A percentile compares a stretch with the other conserved stretches of the same genome.
These are phyloP conservation scores for Globisporangium megalacanthum DNA, from an alignment of 352 stramenopile genomes.

Conservation along the genomic window DNA sequence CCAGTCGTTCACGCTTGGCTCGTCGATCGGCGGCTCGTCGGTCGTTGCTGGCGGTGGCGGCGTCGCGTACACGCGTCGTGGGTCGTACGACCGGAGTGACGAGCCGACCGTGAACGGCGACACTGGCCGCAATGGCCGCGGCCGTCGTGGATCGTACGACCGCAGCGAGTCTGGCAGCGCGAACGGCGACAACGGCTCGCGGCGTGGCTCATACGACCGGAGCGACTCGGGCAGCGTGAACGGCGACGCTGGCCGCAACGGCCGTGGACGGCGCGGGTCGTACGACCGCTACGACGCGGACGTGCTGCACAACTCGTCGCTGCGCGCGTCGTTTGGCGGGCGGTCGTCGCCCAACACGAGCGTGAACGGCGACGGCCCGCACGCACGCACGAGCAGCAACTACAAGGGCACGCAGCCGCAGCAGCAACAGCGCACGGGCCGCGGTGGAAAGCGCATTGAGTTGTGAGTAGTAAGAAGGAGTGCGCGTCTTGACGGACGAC, in stretches of 20 bases:
- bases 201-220: slow-evolving; percentile 26
- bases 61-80: slow-evolving; percentile 35
- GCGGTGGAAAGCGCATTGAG: slow-evolving; percentile 65
- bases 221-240: slow-evolving; percentile 14
- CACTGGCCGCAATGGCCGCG: not conserved
- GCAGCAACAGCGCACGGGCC: slow-evolving; percentile 42
- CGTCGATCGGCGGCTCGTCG: slow-evolving; percentile 8
- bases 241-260: slow-evolving; percentile 3
- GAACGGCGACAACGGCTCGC: slow-evolving; percentile 22
- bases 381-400: slow-evolving; percentile 19
- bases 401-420: slow-evolving; percentile 32
- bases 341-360: slow-evolving; percentile 11
- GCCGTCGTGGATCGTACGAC: slow-evolving; percentile 23
- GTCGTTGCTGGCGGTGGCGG: slow-evolving; percentile 16
- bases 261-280: slow-evolving; percentile 38
- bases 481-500: not conserved
- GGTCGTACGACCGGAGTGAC: slow-evolving; percentile 48
- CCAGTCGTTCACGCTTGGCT: slow-evolving; percentile 17
- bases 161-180: slow-evolving; percentile 14
- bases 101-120: slow-evolving; percentile 27
- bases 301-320: slow-evolving; percentile 22
- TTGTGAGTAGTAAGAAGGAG: slow-evolving; percentile 22
- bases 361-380: slow-evolving; percentile 17
- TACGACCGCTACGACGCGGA: slow-evolving; percentile 50
- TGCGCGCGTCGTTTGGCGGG: slow-evolving; percentile 22